Evolutionary conservation across 106 monocot genomes (phyloP).

Genomic region (Xerophyta viscosa): DNA sequence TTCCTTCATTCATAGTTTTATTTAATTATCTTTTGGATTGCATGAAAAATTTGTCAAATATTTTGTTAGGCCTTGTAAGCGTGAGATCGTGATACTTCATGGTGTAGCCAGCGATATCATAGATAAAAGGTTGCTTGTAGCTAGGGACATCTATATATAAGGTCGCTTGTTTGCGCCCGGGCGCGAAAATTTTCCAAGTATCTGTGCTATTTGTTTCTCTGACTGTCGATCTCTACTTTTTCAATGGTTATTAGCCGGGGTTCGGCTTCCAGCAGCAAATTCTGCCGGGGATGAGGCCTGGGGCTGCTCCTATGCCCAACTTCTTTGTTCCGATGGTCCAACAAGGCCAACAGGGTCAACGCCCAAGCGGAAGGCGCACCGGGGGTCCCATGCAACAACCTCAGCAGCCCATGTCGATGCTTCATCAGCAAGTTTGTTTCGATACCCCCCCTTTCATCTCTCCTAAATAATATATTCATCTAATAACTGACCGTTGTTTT

Average conservation of each 20-base stretch:
- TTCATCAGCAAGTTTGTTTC: slow-evolving; percentile 62
- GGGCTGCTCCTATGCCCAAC: slow-evolving; percentile 68
- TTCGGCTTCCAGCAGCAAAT: slow-evolving; percentile 88
- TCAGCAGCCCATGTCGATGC: slow-evolving; percentile 59
- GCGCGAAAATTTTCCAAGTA: too few relatives aligned
- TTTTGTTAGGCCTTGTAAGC: too few relatives aligned
- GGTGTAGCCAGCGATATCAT: too few relatives aligned
- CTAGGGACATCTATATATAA: too few relatives aligned
- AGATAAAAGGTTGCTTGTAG: too few relatives aligned
- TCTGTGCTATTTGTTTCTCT: too few relatives aligned
- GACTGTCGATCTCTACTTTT: neutral
- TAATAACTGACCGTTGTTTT: neutral
- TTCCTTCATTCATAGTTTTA: neutral
- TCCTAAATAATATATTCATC: neutral
- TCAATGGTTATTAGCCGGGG: slow-evolving; percentile 61
- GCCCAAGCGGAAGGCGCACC: slow-evolving; percentile 62
- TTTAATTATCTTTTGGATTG: neutral
- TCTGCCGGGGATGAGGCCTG: slow-evolving; percentile 90
- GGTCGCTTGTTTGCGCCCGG: too few relatives aligned
- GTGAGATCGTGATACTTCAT: too few relatives aligned
- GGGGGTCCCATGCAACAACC: slow-evolving; percentile 69
- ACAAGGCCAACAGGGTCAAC: slow-evolving; percentile 72
- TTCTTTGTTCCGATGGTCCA: slow-evolving; percentile 71
- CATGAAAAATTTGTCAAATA: neutral
- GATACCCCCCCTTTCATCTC: neutral